Evolutionary conservation across 2,329 filamentous ascomycete species (phyloP).

Genomic region (Trichoderma arundinaceum): DNA sequence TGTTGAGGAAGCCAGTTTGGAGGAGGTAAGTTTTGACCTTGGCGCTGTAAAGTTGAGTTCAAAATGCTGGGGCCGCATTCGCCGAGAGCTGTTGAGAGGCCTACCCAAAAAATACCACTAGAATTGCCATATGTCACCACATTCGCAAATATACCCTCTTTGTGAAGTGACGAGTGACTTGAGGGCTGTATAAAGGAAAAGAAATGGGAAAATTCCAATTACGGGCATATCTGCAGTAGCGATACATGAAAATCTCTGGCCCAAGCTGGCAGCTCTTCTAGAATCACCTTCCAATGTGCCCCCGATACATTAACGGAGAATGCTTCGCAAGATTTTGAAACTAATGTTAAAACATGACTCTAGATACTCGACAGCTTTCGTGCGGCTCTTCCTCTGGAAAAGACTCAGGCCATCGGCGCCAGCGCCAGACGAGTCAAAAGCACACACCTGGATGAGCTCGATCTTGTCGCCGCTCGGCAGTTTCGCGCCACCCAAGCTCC

Average conservation of each 20-base stretch:
- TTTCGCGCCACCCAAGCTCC: constrained; percentile 55
- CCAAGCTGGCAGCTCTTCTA: background rate
- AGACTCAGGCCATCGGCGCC: constrained; percentile 12
- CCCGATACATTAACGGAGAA: background rate
- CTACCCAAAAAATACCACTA: background rate
- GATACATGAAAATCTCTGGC: background rate
- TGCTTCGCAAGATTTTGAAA: background rate
- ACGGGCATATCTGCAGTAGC: background rate
- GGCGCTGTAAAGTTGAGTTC: background rate
- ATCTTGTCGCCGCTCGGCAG: constrained; percentile 54
- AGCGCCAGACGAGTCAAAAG: constrained; percentile 36
- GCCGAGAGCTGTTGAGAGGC: background rate
- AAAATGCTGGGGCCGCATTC: background rate
- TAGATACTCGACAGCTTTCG: constrained; percentile 40
- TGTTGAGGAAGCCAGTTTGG: constrained; percentile 62
- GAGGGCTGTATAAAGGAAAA: background rate
- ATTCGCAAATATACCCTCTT: background rate
- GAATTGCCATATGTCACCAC: background rate
- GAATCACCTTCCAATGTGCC: background rate
- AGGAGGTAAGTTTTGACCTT: constrained; percentile 57
- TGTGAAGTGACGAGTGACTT: rapidly evolving
- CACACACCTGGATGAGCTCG: constrained; percentile 53
- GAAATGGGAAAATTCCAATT: background rate
- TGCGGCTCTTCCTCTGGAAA: background rate
- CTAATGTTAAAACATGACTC: background rate